phyloP scores from a whole-genome alignment of 2,329 filamentous ascomycete species.

The Teratosphaeria nubilosa region DNA sequence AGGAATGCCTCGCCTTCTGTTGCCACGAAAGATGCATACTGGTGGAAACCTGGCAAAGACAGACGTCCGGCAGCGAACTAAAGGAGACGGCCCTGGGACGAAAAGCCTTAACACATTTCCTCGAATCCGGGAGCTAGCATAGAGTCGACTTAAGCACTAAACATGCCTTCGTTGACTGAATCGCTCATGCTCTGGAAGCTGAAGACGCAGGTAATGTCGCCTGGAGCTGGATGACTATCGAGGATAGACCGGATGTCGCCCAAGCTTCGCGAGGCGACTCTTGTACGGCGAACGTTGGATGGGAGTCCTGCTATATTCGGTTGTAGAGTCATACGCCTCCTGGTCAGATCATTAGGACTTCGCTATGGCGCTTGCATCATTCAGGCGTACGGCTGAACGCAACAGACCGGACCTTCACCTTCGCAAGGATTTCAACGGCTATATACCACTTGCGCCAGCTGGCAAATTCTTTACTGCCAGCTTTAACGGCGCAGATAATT shows the following conservation, averaged over 20 bases:
- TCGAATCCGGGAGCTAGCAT: background rate
- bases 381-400: background rate
- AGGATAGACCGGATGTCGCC: background rate
- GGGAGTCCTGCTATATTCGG: background rate
- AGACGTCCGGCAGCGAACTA: background rate
- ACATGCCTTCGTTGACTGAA: background rate
- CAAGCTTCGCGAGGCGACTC: background rate
- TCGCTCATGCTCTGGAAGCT: background rate
- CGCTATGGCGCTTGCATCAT: background rate
- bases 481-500: background rate
- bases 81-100: background rate
- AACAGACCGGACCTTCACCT: background rate
- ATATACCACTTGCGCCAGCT: background rate
- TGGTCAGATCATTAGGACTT: background rate
- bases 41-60: too few relatives aligned
- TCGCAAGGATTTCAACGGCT: background rate
- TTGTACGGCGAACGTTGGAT: background rate
- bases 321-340: background rate
- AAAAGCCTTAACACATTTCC: too few relatives aligned
- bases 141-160: background rate
- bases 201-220: background rate
- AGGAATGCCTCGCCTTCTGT: background rate
- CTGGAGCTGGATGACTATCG: background rate
- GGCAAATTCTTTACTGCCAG: background rate
- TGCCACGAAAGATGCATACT: background rate